Conservation (phyloP, 1,284 basidiomycete species). For the Agaricales sp. region DNA sequence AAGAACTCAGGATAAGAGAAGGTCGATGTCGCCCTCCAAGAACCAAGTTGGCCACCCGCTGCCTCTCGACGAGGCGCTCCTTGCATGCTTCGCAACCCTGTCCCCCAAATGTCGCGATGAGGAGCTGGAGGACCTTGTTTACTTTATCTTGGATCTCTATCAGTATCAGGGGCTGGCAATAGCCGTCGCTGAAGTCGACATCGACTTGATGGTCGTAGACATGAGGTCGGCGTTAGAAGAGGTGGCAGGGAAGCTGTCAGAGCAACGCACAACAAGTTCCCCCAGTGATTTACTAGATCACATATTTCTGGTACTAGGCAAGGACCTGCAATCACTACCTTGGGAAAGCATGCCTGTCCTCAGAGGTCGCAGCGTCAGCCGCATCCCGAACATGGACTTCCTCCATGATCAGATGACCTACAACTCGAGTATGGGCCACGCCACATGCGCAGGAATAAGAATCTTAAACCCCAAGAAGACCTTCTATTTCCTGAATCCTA, state of each 20-base stretch:
- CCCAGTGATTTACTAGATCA: slow-evolving; percentile 45
- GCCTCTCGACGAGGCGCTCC: slow-evolving; percentile 56
- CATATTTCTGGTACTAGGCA: slow-evolving; percentile 85
- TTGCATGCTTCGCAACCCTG: slow-evolving; percentile 83
- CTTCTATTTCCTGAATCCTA: slow-evolving; percentile 88
- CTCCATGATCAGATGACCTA: slow-evolving; percentile 73
- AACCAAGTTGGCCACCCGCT: slow-evolving; percentile 28
- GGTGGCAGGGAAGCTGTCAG: slow-evolving; percentile 34
- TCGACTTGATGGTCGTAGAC: slow-evolving; percentile 78
- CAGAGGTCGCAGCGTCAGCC: slow-evolving; percentile 77
- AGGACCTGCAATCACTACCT: slow-evolving; percentile 81
- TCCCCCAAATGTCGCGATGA: slow-evolving; percentile 80
- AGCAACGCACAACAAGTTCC: slow-evolving; percentile 14
- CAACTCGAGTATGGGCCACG: slow-evolving; percentile 17
- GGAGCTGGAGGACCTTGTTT: slow-evolving; percentile 90
- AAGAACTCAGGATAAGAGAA: slow-evolving; percentile 18
- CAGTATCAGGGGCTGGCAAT: slow-evolving; percentile 88
- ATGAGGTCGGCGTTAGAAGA: slow-evolving; percentile 64
- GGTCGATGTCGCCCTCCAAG: slow-evolving; percentile 25
- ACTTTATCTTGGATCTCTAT: slow-evolving; percentile 90
- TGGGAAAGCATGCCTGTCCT: slow-evolving; percentile 95
- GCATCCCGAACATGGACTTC: slow-evolving; percentile 86
- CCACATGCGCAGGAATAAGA: slow-evolving; percentile 11
- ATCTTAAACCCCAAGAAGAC: slow-evolving; percentile 57
- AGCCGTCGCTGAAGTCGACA: slow-evolving; percentile 87